phyloP scores from a whole-genome alignment of 768 basidiomycete genomes.

The Hortiboletus campestris region DNA sequence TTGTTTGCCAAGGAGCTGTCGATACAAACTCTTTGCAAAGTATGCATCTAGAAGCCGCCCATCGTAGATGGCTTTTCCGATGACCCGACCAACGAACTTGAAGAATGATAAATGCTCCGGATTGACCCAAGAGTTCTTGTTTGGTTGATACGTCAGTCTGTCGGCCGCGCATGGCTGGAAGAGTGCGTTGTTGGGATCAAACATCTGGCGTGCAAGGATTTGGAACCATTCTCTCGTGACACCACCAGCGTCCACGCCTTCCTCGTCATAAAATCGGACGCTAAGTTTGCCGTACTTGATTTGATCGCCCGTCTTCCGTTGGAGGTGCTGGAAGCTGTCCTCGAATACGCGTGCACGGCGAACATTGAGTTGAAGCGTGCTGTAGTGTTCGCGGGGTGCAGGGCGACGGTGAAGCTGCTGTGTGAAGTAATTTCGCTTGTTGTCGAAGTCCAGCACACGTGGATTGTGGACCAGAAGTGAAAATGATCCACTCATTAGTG shows the following conservation, averaged over 20 bases:
- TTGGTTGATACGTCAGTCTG: slow-evolving; percentile 92
- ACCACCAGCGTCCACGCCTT: slow-evolving; percentile 97
- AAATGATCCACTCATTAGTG: slow-evolving; percentile 97
- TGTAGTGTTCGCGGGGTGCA: slow-evolving; percentile 74
- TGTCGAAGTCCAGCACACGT: slow-evolving; percentile 96
- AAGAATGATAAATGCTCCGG: slow-evolving; percentile 96
- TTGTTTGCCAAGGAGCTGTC: slow-evolving; percentile 89
- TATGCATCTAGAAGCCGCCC: slow-evolving; percentile 95
- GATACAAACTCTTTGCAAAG: slow-evolving; percentile 94
- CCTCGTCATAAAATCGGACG: slow-evolving; percentile 94
- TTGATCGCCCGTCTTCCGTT: slow-evolving; percentile 88
- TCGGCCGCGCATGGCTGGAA: slow-evolving; percentile 99
- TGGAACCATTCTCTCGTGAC: slow-evolving; percentile 99
- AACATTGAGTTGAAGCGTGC: slow-evolving; percentile 84
- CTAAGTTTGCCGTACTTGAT: slow-evolving; percentile 98
- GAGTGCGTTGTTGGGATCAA: slow-evolving; percentile 96
- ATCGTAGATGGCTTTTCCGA: slow-evolving; percentile 97
- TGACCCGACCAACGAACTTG: slow-evolving; percentile 97
- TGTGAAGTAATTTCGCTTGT: slow-evolving; percentile 95
- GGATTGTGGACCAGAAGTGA: slow-evolving; percentile 94
- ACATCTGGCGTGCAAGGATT: slow-evolving; percentile 96
- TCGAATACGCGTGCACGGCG: slow-evolving; percentile 92
- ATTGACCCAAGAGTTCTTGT: slow-evolving; percentile 91
- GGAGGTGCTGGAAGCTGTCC: slow-evolving; percentile 92
- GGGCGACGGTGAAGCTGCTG: slow-evolving; percentile 88